Base-by-base conservation (phyloP, 140 eudicot species). In the Ambrosia hybrid region DNA sequence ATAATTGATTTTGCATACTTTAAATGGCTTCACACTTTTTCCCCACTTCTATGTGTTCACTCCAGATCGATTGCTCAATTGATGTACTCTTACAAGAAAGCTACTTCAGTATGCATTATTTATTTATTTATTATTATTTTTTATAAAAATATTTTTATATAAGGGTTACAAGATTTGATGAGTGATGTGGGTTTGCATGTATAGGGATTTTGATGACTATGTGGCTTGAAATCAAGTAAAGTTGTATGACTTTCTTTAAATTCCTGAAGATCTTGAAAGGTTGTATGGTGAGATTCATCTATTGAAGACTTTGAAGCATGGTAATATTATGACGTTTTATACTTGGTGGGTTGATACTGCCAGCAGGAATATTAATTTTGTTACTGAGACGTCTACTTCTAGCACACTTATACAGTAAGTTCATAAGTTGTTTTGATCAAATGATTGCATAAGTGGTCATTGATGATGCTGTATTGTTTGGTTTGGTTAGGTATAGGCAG, bases 331-430 rank as follows among this genome's bases (percentile, higher is more conserved):
- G 60, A 55, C 14, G 5, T 55, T 55, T 16, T n/a, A 6, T 15
- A 55, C 60, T 0, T 55, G 26, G 21, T 55, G 60, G 39, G 0
- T 37, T 37, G 3, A 37, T 37, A 68, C 82, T 8, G 83, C 53
- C 10, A 91, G 80, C 43, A 82, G 91, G 70, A 88, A 86, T 82
- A 88, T 91, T 77, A 91, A 91, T 57, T 84, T 91, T 75, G 89
- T 91, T 39, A 91, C 97, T 63, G 97, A 91, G 76, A 86, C 88
- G 92, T 91, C 88, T 81, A 91, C 97, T 51, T 91, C 97, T 63
- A 96, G 97, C 45, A 88, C 96, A 38, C 90, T 91, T 77, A 88
- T 96, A 66, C 97, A 91, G 97, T 90, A 87, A 80, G 96, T 81
- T 17, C 11, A 36, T n/a, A n/a, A n/a, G n/a, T n/a, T n/a, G n/a